Evolutionary conservation across 352 stramenopile genomes (phyloP), one percentile per base, ranked within the genome.

Genomic region (Pythium aquatile): DNA sequence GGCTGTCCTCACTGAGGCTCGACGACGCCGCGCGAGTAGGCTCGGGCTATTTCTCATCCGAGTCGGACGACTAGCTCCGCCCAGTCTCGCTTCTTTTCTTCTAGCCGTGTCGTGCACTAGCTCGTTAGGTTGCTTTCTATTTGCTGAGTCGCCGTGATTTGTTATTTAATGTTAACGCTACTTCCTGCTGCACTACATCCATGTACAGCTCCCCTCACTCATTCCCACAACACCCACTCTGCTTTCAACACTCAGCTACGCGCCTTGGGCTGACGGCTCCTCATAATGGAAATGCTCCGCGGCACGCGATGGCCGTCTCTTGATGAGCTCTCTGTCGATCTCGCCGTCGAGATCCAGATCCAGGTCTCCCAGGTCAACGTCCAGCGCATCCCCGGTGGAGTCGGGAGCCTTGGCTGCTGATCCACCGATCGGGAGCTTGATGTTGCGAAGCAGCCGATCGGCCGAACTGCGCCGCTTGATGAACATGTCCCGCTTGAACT

Each of bases 341-440:
- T 89, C 78, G n/a, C 82, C 82, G 54, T 91, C 78, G 48, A 88
- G 58, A 46, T 91, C 82, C 5, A 89, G 66, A 29, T 88, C 79
- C 29, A 88, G 49, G 2, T 87, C 79, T n/a, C 81, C 78, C 42
- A 85, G 46, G 33, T 82, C 72, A 11, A 73, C 62, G n/a, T 85
- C 71, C 30, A 61, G 6, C 7, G 8, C 24, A 13, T 55, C 35
- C 32, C 26, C 40, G 2, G 28, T 20, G 24, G 63, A 59, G 20
- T 20, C n/a, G 11, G 35, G 5, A 6, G 2, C 17, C 42, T 49
- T 13, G 14, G 46, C 48, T 1, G 55, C 16, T 5, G 55, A 64
- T 29, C 5, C 48, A 33, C 51, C 42, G 30, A 62, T 30, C n/a
- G 64, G 57, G 9, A 62, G 57, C 2, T 59, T 56, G 52, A 70